A percentile compares a stretch with the other conserved stretches of the same genome.
Conservation (phyloP, 345 rosid genomes). For the Camelina laxa region DNA sequence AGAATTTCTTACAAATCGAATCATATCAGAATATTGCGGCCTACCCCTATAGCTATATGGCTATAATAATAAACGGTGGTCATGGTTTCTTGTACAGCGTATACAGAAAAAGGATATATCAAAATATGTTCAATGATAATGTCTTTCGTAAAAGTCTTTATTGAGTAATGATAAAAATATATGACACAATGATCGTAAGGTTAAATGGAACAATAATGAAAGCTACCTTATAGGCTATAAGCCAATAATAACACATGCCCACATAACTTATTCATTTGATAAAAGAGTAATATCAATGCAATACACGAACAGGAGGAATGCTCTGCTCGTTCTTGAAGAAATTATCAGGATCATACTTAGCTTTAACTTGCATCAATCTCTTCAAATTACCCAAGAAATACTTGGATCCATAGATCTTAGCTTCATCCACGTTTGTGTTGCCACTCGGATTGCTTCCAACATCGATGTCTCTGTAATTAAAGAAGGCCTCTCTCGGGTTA, state of each 20-base stretch:
- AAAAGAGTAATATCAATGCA: background rate
- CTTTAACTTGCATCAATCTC: constrained; percentile 48
- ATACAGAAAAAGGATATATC: no score
- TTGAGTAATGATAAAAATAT: constrained; percentile 1
- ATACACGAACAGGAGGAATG: constrained; percentile 38
- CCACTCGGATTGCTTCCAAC: constrained; percentile 35
- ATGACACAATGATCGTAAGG: background rate
- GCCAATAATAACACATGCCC: background rate
- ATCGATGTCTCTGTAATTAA: constrained; percentile 49
- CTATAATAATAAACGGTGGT: no score
- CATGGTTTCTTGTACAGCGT: no score
- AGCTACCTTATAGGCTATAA: background rate
- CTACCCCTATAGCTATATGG: no score
- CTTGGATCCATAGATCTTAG: constrained; percentile 49
- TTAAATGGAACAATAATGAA: background rate
- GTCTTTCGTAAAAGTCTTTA: background rate
- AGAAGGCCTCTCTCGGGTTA: constrained; percentile 51
- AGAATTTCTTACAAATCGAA: no score
- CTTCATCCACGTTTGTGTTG: constrained; percentile 39
- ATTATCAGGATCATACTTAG: constrained; percentile 50
- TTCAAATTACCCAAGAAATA: constrained; percentile 48
- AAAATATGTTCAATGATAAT: no score
- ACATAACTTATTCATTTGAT: constrained; percentile 11
- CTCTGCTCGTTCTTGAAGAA: constrained; percentile 53
- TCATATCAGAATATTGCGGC: no score